phyloP scores from a whole-genome alignment of 345 rosid genomes.

The Pistacia integerrima region DNA sequence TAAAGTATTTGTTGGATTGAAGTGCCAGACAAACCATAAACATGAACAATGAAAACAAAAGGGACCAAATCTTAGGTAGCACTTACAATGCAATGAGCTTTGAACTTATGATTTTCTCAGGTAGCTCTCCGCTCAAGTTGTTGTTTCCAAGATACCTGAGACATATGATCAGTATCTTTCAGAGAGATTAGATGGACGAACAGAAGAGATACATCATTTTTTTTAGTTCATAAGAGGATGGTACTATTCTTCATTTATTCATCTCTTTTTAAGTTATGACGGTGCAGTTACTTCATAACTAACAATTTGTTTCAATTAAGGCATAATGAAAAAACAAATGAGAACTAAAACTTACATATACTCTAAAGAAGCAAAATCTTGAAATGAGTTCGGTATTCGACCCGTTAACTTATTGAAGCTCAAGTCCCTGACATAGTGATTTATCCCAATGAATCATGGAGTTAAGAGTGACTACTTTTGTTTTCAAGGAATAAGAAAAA shows the following conservation, averaged over 20 bases:
- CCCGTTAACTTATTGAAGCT: constrained; percentile 65
- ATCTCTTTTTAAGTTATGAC: no score
- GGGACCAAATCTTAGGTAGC: neutral
- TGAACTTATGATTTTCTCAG: constrained; percentile 37
- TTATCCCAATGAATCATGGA: neutral
- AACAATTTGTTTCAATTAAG: neutral
- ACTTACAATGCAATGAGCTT: constrained; percentile 48
- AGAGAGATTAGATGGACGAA: constrained; percentile 1
- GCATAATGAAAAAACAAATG: neutral
- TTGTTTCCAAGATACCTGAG: constrained; percentile 57
- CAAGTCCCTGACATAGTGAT: constrained; percentile 43
- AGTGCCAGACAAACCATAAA: neutral
- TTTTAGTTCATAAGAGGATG: no score
- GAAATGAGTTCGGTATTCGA: constrained; percentile 45
- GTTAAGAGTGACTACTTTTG: neutral
- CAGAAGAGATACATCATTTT: neutral
- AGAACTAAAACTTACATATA: constrained; percentile 37
- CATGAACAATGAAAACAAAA: neutral
- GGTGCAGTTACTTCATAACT: neutral
- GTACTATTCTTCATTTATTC: no score
- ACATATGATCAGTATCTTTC: neutral
- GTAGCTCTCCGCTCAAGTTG: constrained; percentile 49
- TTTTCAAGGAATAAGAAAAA: neutral
- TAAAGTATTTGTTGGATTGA: constrained; percentile 4
- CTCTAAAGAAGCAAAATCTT: constrained; percentile 28